phyloP scores from a whole-genome alignment of 192 early-diverging fungal genomes.

The Coemansia sp. region DNA sequence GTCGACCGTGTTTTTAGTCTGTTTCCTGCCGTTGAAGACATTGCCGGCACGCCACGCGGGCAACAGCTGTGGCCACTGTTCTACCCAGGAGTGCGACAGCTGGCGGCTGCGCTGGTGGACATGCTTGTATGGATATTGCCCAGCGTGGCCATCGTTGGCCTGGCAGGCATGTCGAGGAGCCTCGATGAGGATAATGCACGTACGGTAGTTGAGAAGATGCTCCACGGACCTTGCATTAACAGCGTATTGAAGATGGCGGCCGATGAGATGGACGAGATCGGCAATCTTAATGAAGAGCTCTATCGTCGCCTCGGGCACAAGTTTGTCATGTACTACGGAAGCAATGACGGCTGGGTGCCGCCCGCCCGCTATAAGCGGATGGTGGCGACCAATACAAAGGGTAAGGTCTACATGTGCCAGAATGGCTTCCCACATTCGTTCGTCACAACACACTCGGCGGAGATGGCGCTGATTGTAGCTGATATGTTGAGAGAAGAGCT shows the following conservation, averaged over 20 bases:
- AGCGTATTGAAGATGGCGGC: constrained; percentile 70
- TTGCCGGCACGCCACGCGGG: constrained; percentile 77
- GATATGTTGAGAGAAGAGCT: constrained; percentile 35
- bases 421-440: constrained; percentile 80
- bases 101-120: constrained; percentile 34
- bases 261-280: constrained; percentile 73
- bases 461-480: constrained; percentile 37
- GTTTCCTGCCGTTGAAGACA: constrained; percentile 80
- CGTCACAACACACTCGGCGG: constrained; percentile 51
- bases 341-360: constrained; percentile 78
- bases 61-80: constrained; percentile 52
- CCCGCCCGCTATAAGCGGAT: constrained; percentile 66
- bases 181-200: constrained; percentile 49
- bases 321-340: constrained; percentile 78
- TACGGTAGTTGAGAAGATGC: constrained; percentile 65
- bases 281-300: constrained; percentile 64
- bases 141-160: constrained; percentile 4
- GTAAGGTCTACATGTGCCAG: constrained; percentile 67
- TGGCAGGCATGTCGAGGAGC: constrained; percentile 20
- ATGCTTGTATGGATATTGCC: constrained; percentile 42
- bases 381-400: constrained; percentile 61
- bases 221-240: constrained; percentile 61
- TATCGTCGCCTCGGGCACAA: constrained; percentile 59
- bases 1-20: constrained; percentile 67
- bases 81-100: constrained; percentile 26